phyloP scores from a whole-genome alignment of 2,329 filamentous ascomycete genomes.

The Teratosphaeria viscida region DNA sequence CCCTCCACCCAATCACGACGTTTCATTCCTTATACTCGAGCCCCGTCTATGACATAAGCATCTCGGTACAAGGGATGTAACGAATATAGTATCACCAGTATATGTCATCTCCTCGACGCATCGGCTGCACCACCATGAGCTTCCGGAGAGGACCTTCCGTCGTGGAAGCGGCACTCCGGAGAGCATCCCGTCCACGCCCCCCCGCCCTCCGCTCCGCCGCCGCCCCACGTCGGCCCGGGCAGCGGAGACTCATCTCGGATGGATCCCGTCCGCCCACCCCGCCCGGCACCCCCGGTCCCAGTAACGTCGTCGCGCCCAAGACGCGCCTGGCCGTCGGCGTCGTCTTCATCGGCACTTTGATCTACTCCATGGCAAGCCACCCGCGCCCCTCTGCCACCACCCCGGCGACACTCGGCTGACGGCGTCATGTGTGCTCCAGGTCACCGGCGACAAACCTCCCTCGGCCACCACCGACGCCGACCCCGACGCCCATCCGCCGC shows the following conservation, averaged over 20 bases:
- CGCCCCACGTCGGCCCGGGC: slow-evolving; percentile 5
- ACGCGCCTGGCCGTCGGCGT: slow-evolving; percentile 37
- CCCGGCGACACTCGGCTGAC: slow-evolving; percentile 5
- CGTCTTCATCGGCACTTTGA: slow-evolving; percentile 42
- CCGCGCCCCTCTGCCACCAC: not conserved
- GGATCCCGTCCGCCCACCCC: slow-evolving; percentile 11
- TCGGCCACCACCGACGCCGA: not conserved
- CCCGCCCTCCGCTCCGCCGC: slow-evolving; percentile 1
- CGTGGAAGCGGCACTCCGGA: slow-evolving; percentile 5
- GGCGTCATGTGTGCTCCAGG: slow-evolving; percentile 12
- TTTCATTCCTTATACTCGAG: not conserved
- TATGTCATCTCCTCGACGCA: not conserved
- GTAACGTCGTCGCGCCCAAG: slow-evolving; percentile 29
- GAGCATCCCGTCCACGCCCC: slow-evolving; percentile 3
- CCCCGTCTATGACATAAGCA: not conserved
- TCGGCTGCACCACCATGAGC: not conserved
- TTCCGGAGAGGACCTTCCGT: not conserved
- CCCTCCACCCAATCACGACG: not conserved
- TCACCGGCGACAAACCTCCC: slow-evolving; percentile 26
- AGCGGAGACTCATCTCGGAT: slow-evolving; percentile 17
- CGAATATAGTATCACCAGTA: too few species aligned
- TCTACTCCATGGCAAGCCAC: slow-evolving; percentile 47
- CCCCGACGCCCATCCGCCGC: not conserved
- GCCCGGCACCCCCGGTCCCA: slow-evolving; percentile 25
- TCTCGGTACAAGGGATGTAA: not conserved